Evolutionary conservation across 2,329 filamentous ascomycete genomes (phyloP).

Genomic region (Nigrospora oryzae): DNA sequence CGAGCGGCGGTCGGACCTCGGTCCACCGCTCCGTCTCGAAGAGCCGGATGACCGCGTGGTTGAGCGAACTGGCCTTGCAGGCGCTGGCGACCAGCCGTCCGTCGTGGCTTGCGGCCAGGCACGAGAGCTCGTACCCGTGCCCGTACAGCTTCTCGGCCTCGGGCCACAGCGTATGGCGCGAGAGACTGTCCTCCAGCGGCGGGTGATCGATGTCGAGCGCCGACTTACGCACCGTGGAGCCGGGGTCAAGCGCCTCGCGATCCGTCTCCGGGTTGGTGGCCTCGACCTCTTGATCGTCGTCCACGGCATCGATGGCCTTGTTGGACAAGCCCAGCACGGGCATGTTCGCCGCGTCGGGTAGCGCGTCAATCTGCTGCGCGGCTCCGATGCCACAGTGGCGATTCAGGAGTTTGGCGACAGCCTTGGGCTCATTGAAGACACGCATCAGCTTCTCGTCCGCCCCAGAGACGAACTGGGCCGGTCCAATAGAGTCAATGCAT

Average conservation of each 20-base stretch:
- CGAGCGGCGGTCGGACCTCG: constrained; percentile 73
- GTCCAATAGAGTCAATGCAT: constrained; percentile 71
- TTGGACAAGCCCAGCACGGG: constrained; percentile 93
- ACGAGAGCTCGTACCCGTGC: constrained; percentile 93
- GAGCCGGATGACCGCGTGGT: constrained; percentile 88
- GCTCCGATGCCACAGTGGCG: constrained; percentile 55
- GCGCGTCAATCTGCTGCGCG: constrained; percentile 26
- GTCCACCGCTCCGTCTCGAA: constrained; percentile 86
- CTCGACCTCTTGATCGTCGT: constrained; percentile 25
- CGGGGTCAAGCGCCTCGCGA: constrained; percentile 44
- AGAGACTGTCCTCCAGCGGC: constrained; percentile 82
- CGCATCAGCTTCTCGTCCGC: constrained; percentile 97
- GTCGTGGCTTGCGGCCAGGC: constrained; percentile 69
- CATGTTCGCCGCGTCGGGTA: constrained; percentile 89
- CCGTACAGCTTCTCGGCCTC: constrained; percentile 96
- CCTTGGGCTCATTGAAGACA: constrained; percentile 84
- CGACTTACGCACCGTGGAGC: constrained; percentile 47
- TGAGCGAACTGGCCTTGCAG: constrained; percentile 84
- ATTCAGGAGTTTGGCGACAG: constrained; percentile 66
- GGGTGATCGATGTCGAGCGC: constrained; percentile 62
- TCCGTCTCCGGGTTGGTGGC: constrained; percentile 36
- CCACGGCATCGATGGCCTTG: constrained; percentile 66
- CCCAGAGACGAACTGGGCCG: constrained; percentile 78
- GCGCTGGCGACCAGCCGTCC: constrained; percentile 77
- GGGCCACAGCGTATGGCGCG: constrained; percentile 88